Evolutionary conservation across 441 rosid species (phyloP).

Genomic region (Erodium moschatum): DNA sequence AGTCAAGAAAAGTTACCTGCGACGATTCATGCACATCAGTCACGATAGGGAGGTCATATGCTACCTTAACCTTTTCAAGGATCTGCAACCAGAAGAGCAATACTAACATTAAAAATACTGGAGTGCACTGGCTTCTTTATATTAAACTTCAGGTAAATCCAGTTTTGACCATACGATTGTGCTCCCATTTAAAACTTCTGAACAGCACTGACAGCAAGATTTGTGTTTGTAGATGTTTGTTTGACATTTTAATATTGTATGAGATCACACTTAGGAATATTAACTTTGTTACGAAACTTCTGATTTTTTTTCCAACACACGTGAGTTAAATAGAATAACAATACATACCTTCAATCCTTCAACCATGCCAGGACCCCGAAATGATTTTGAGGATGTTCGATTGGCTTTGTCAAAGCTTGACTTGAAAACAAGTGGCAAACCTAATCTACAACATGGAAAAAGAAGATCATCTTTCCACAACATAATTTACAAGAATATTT

Average conservation of each 20-base stretch:
- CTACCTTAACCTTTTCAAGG: constrained; percentile 77
- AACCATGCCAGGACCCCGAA: constrained; percentile 79
- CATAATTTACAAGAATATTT: not conserved
- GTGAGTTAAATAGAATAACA: not conserved
- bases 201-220: not conserved
- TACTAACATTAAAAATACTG: not conserved
- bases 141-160: not conserved
- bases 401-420: constrained; percentile 95
- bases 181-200: not conserved
- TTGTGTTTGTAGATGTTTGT: not conserved
- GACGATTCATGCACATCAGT: constrained; percentile 78
- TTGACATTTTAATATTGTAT: not conserved
- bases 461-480: not conserved
- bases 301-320: not conserved
- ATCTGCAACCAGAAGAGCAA: constrained; percentile 39
- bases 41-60: constrained; percentile 64
- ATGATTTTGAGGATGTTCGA: constrained; percentile 75
- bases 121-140: not conserved
- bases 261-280: not conserved
- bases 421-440: constrained; percentile 73
- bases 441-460: constrained; percentile 39
- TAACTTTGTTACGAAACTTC: not conserved
- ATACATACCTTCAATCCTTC: constrained; percentile 70
- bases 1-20: constrained; percentile 39
- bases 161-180: not conserved